phyloP scores from a whole-genome alignment of 176 grass and related monocot genomes.

The barley (Hordeum vulgare) region MorexV3_pseudomolecules_assembly NC_058520.1:388120494-388120993 shows the following conservation, averaged over 20 bases:
- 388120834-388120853: constrained; percentile 22
- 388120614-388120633: constrained; percentile 90
- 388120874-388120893: no score
- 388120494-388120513: constrained; percentile 59
- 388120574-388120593: constrained; percentile 45
- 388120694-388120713: background rate
- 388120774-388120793: background rate
- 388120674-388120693: background rate
- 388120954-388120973: no score
- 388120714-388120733: background rate
- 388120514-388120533: constrained; percentile 80
- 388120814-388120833: constrained; percentile 13
- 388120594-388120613: constrained; percentile 80
- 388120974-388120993: no score
- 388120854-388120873: background rate
- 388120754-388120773: background rate
- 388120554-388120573: constrained; percentile 67
- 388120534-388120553: constrained; percentile 72
- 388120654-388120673: no score
- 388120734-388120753: constrained; percentile 25
- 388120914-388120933: no score
- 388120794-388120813: background rate
- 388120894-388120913: no score
- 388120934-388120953: no score
- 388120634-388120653: background rate